Evolutionary conservation across 352 stramenopile species (phyloP).

Genomic region (Thalassiosira exigua): DNA sequence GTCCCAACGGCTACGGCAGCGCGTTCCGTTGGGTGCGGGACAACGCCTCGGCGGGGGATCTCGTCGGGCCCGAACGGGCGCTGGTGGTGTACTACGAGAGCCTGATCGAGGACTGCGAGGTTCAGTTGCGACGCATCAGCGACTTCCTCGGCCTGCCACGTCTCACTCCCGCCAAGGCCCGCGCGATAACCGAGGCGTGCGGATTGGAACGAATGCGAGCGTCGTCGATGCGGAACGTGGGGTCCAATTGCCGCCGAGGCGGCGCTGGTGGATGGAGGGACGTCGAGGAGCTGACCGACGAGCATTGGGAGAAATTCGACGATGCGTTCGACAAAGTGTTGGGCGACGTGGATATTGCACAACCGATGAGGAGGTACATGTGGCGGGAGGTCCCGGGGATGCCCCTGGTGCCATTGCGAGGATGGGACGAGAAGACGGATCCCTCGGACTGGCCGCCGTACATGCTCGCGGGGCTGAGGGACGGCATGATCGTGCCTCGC

Average conservation of each 20-base stretch:
- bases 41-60: constrained; percentile 2
- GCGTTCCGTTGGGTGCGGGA: constrained; percentile 8
- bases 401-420: not conserved
- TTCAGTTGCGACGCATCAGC: constrained; percentile 21
- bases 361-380: constrained; percentile 44
- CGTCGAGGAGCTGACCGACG: constrained; percentile 12
- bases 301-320: constrained; percentile 43
- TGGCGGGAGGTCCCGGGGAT: constrained; percentile 17
- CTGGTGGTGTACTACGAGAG: constrained; percentile 23
- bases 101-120: constrained; percentile 10
- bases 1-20: constrained; percentile 20
- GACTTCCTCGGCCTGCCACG: constrained; percentile 15
- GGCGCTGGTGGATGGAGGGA: constrained; percentile 29
- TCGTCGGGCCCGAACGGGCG: constrained; percentile 3
- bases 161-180: constrained; percentile 17
- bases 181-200: constrained; percentile 8
- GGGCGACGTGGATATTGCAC: constrained; percentile 23
- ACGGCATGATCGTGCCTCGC: constrained; percentile 29
- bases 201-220: constrained; percentile 7
- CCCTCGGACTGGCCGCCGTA: constrained; percentile 12
- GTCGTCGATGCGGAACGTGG: not conserved
- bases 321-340: constrained; percentile 30
- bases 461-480: constrained; percentile 18
- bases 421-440: constrained; percentile 23
- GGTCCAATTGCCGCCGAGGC: not conserved